These are phyloP conservation scores for Cercospora janseana DNA, from an alignment of 2,329 filamentous ascomycete genomes.

Conservation along the genomic window DNA sequence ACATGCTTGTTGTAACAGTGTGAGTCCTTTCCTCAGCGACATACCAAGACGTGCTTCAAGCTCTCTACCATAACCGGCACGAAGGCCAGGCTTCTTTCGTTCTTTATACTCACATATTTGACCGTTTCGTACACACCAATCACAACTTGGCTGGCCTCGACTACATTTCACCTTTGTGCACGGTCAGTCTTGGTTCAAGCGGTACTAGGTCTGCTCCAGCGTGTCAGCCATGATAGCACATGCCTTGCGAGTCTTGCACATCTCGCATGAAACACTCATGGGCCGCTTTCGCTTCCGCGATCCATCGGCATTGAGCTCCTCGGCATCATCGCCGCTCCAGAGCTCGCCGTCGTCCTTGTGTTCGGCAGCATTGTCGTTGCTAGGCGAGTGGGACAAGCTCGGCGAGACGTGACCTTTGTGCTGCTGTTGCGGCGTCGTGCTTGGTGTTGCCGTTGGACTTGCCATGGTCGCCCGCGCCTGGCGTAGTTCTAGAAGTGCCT, in stretches of 20 bases:
- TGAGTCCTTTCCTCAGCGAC: slow-evolving; percentile 28
- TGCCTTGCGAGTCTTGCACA: slow-evolving; percentile 79
- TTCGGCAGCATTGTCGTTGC: slow-evolving; percentile 24
- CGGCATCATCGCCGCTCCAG: slow-evolving; percentile 41
- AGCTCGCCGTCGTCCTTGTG: slow-evolving; percentile 37
- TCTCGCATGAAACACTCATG: slow-evolving; percentile 59
- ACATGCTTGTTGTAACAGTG: neutral
- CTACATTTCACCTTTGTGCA: slow-evolving; percentile 60
- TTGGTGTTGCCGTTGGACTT: neutral
- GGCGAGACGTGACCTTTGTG: slow-evolving; percentile 21
- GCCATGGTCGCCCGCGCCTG: no score
- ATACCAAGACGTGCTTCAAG: slow-evolving; percentile 58
- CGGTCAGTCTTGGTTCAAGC: slow-evolving; percentile 9
- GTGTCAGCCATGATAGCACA: slow-evolving; percentile 19
- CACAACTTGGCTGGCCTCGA: slow-evolving; percentile 71
- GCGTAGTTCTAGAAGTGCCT: neutral
- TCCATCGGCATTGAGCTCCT: slow-evolving; percentile 37
- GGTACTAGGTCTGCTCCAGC: neutral
- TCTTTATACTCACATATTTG: slow-evolving; percentile 68
- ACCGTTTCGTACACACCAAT: slow-evolving; percentile 68
- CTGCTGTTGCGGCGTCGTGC: slow-evolving; percentile 19
- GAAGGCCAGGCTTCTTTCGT: slow-evolving; percentile 65
- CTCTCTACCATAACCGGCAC: slow-evolving; percentile 56
- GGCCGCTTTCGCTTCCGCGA: slow-evolving; percentile 50
- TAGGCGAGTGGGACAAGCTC: slow-evolving; percentile 24